Conservation (phyloP, 805 yeast genomes). For the Sugiyamaella smithiae region DNA sequence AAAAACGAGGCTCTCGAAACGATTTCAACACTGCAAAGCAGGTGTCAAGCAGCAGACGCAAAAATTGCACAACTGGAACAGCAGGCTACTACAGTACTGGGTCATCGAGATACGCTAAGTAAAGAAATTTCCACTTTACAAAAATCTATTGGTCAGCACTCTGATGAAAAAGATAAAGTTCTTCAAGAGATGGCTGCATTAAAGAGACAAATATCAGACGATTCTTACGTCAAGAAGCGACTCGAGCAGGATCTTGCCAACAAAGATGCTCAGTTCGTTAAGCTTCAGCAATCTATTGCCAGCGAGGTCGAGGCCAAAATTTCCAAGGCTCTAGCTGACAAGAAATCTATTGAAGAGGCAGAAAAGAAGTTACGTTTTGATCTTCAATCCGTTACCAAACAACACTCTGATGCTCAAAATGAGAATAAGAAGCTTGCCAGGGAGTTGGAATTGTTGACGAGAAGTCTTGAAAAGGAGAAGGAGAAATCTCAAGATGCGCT, state of each 20-base stretch:
- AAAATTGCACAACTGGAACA: conserved; percentile 9
- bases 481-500: conserved; percentile 25
- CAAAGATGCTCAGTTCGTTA: conserved; percentile 23
- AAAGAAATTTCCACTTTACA: conserved; percentile 22
- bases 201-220: conserved; percentile 15
- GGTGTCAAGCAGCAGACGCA: conserved; percentile 9
- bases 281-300: conserved; percentile 21
- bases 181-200: conserved; percentile 20
- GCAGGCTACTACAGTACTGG: conserved; percentile 5
- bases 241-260: conserved; percentile 21
- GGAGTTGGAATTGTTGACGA: conserved; percentile 34
- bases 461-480: conserved; percentile 25
- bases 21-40: conserved; percentile 13
- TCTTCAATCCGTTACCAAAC: conserved; percentile 22
- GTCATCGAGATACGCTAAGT: conserved; percentile 11
- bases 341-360: conserved; percentile 42
- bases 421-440: conserved; percentile 23
- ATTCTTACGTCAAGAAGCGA: conserved; percentile 18
- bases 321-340: conserved; percentile 44
- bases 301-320: conserved; percentile 29
- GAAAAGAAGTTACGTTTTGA: conserved; percentile 23
- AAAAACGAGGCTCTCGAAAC: conserved; percentile 18
- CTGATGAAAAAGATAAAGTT: conserved; percentile 22
- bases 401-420: conserved; percentile 17
- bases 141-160: conserved; percentile 20